Conservation (phyloP, 371 early-diverging fungal species). For the Apophysomyces ossiformis region DNA sequence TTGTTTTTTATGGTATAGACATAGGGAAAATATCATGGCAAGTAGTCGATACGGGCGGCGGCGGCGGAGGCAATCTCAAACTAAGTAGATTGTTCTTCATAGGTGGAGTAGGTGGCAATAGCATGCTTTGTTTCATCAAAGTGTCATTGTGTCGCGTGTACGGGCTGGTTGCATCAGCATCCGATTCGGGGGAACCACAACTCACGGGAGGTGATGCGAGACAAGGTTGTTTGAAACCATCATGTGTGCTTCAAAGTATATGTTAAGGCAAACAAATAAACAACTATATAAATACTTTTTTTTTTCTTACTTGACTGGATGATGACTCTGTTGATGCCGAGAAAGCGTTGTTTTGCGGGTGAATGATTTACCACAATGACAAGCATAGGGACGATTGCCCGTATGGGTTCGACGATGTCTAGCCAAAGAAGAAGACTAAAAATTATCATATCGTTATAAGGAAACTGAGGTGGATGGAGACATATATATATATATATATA, state of each 20-base stretch:
- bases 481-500: background rate
- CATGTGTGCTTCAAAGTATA: conserved; percentile 3
- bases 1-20: conserved; percentile 5
- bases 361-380: conserved; percentile 62
- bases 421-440: conserved; percentile 52
- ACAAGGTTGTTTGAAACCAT: conserved; percentile 16
- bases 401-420: conserved; percentile 55
- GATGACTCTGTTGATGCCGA: conserved; percentile 56
- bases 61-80: background rate
- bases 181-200: conserved; percentile 16
- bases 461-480: conserved; percentile 31
- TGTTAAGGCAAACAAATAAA: background rate
- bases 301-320: conserved; percentile 9
- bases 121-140: conserved; percentile 5
- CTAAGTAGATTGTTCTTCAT: background rate
- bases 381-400: conserved; percentile 48
- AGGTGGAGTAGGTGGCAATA: conserved; percentile 2
- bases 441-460: conserved; percentile 2
- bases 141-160: conserved; percentile 8
- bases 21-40: conserved; percentile 2
- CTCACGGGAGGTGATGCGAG: conserved; percentile 18
- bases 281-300: background rate
- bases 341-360: conserved; percentile 72
- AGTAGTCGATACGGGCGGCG: background rate
- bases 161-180: conserved; percentile 7